phyloP scores from a whole-genome alignment of 495 filamentous ascomycete species.

The Staphylotrichum tortipilum region DNA sequence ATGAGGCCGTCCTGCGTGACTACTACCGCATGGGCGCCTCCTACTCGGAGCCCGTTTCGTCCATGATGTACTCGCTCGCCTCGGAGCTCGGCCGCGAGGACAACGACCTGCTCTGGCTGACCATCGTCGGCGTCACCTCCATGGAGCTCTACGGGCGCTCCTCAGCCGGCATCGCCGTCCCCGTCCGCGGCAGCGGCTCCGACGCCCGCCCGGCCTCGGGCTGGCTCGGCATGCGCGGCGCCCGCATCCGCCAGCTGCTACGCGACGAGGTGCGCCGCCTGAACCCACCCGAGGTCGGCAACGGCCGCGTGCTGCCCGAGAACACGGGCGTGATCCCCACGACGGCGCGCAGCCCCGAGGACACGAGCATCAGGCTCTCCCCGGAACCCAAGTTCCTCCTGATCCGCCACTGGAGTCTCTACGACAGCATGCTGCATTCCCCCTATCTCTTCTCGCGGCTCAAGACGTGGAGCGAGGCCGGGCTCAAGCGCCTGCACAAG shows the following conservation, averaged over 20 bases:
- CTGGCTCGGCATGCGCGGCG: constrained; percentile 76
- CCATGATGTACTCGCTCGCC: constrained; percentile 85
- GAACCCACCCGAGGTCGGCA: constrained; percentile 67
- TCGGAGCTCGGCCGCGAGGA: constrained; percentile 94
- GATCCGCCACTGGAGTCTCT: constrained; percentile 91
- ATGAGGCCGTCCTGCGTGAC: constrained; percentile 59
- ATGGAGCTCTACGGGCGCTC: constrained; percentile 85
- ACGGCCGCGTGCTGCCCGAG: constrained; percentile 42
- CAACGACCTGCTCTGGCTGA: constrained; percentile 89
- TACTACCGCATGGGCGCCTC: constrained; percentile 85
- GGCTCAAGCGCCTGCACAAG: constrained; percentile 87
- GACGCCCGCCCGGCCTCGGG: constrained; percentile 50
- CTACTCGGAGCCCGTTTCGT: constrained; percentile 90
- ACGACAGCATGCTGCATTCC: constrained; percentile 97
- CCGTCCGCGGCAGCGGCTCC: constrained; percentile 43
- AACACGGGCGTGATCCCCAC: constrained; percentile 74
- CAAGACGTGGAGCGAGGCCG: constrained; percentile 88
- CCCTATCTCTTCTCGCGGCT: constrained; percentile 88
- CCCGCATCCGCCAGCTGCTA: constrained; percentile 72
- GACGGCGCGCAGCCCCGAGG: constrained; percentile 76
- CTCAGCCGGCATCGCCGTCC: constrained; percentile 69
- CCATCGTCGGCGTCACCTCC: constrained; percentile 85
- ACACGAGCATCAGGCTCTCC: constrained; percentile 84
- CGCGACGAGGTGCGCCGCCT: constrained; percentile 91
- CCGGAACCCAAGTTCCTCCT: constrained; percentile 92